Evolutionary conservation across 1,284 basidiomycete species (phyloP).

Genomic region (Filobasidium uniguttulatum): DNA sequence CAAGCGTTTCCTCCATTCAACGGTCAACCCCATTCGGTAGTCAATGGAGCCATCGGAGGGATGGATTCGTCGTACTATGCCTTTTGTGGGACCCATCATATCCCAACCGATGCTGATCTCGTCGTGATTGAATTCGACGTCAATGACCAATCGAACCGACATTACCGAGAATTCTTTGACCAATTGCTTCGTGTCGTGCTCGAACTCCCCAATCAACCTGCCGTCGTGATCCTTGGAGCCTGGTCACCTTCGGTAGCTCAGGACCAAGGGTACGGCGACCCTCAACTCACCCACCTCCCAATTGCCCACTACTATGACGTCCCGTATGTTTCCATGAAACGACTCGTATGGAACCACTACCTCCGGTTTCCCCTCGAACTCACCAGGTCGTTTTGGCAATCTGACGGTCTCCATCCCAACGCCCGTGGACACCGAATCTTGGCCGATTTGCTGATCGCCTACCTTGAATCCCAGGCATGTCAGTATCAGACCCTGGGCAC

Average conservation of each 20-base stretch:
- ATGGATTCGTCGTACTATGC: constrained; percentile 37
- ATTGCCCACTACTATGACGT: constrained; percentile 36
- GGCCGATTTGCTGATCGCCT: constrained; percentile 32
- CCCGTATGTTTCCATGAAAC: constrained; percentile 30
- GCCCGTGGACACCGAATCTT: constrained; percentile 34
- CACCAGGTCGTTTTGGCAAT: constrained; percentile 26
- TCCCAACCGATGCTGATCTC: constrained; percentile 30
- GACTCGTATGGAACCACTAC: constrained; percentile 33
- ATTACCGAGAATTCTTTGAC: constrained; percentile 34
- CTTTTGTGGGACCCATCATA: constrained; percentile 36
- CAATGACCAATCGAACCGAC: constrained; percentile 33
- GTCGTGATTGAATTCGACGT: constrained; percentile 37
- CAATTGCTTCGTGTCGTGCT: constrained; percentile 35
- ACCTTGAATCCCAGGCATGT: constrained; percentile 36
- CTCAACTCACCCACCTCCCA: constrained; percentile 32
- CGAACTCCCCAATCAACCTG: constrained; percentile 30
- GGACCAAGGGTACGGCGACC: constrained; percentile 34
- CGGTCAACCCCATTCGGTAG: constrained; percentile 15
- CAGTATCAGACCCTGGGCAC: constrained; percentile 26
- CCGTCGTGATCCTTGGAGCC: constrained; percentile 32
- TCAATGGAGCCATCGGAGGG: constrained; percentile 34
- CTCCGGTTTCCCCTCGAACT: constrained; percentile 29
- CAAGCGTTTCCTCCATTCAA: constrained; percentile 24
- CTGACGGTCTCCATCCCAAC: constrained; percentile 32
- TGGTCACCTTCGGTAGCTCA: constrained; percentile 33